Evolutionary conservation across 768 basidiomycete species (phyloP).

Genomic region (Rhizopogon vinicolor): DNA sequence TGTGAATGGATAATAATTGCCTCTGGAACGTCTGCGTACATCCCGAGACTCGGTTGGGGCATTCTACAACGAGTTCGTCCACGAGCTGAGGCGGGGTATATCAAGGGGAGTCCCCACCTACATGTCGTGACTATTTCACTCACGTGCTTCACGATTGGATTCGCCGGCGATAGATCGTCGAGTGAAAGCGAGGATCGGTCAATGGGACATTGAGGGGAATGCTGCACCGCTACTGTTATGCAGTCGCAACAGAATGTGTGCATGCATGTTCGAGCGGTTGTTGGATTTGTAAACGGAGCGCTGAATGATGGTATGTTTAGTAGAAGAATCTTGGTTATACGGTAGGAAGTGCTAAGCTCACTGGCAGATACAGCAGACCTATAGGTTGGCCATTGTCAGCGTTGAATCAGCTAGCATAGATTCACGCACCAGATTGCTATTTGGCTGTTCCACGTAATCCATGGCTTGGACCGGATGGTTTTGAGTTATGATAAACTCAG

Average conservation of each 20-base stretch:
- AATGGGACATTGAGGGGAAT: constrained; percentile 80
- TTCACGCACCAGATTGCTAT: constrained; percentile 59
- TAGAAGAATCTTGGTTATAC: constrained; percentile 1
- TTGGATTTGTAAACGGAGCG: constrained; percentile 72
- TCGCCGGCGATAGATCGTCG: constrained; percentile 62
- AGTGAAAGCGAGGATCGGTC: constrained; percentile 64
- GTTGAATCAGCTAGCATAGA: not conserved
- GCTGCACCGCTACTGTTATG: constrained; percentile 61
- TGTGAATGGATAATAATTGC: constrained; percentile 57
- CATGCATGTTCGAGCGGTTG: constrained; percentile 66
- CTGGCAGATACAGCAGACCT: constrained; percentile 82
- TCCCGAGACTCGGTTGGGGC: constrained; percentile 54
- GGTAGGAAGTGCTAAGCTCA: constrained; percentile 18
- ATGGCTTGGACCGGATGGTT: not conserved
- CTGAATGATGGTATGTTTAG: constrained; percentile 27
- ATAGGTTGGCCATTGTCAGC: constrained; percentile 5
- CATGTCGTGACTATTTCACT: constrained; percentile 9
- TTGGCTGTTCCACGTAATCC: constrained; percentile 58
- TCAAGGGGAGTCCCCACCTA: constrained; percentile 5
- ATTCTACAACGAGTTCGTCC: constrained; percentile 76
- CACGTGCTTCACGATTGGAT: constrained; percentile 66
- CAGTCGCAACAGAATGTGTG: constrained; percentile 85
- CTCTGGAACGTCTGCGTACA: constrained; percentile 64
- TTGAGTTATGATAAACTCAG: too few relatives aligned
- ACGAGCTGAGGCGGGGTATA: constrained; percentile 51